These are phyloP conservation scores for Cryptococcus amylolentus DNA, from an alignment of 1,284 basidiomycete genomes.

Conservation along the genomic window DNA sequence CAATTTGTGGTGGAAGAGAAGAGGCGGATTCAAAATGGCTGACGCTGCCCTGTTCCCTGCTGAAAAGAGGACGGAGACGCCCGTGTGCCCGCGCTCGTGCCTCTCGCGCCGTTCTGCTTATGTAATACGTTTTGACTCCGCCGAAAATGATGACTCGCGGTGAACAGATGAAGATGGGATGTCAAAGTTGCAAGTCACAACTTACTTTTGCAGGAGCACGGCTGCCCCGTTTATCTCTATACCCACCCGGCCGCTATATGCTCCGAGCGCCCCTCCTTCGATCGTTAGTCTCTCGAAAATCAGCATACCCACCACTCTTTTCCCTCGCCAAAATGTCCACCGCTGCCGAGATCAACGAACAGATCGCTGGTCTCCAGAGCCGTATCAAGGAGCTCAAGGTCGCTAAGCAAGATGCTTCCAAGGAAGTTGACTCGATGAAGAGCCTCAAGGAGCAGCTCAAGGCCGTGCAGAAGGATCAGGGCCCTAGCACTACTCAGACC, in stretches of 20 bases:
- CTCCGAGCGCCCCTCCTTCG: constrained; percentile 2
- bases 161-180: no score
- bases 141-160: no score
- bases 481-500: constrained; percentile 3
- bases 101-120: constrained; percentile 6
- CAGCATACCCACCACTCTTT: background rate
- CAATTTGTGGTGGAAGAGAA: no score
- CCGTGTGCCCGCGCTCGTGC: constrained; percentile 16
- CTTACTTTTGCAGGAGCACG: no score
- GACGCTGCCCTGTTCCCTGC: no score
- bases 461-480: constrained; percentile 18
- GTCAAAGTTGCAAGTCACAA: no score
- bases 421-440: constrained; percentile 48
- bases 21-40: no score
- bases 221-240: background rate
- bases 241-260: background rate
- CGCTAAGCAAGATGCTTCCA: constrained; percentile 43
- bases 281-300: background rate
- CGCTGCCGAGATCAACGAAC: constrained; percentile 22
- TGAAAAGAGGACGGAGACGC: no score
- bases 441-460: constrained; percentile 43
- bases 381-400: constrained; percentile 47
- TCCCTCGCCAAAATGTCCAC: constrained; percentile 11
- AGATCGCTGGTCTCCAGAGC: constrained; percentile 43
- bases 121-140: no score